phyloP scores from a whole-genome alignment of 345 rosid genomes.

The Geranium rotundifolium region DNA sequence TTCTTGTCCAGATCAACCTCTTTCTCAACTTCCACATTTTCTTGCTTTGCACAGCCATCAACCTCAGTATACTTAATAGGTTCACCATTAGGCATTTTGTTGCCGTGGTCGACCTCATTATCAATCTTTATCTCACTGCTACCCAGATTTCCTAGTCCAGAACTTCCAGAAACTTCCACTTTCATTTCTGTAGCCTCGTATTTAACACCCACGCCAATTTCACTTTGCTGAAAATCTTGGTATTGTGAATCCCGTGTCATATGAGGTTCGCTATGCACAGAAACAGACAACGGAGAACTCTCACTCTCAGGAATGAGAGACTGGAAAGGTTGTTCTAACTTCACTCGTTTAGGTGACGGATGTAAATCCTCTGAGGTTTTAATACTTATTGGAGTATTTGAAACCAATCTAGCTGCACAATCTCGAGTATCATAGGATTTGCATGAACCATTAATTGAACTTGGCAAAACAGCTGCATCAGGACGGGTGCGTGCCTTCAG shows the following conservation, averaged over 20 bases:
- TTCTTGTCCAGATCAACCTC: slow-evolving; percentile 39
- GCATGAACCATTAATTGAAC: slow-evolving; percentile 24
- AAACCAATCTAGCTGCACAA: slow-evolving; percentile 25
- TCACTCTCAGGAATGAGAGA: slow-evolving; percentile 34
- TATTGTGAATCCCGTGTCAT: slow-evolving; percentile 29
- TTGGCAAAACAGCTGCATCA: slow-evolving; percentile 26
- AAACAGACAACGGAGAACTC: slow-evolving; percentile 28
- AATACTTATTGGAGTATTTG: slow-evolving; percentile 31
- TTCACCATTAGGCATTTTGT: slow-evolving; percentile 35
- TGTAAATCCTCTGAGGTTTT: slow-evolving; percentile 45
- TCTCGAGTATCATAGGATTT: slow-evolving; percentile 36
- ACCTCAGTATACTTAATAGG: slow-evolving; percentile 20
- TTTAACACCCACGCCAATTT: slow-evolving; percentile 31
- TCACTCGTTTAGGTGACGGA: slow-evolving; percentile 76
- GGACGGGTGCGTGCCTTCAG: slow-evolving; percentile 35
- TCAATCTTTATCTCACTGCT: slow-evolving; percentile 39
- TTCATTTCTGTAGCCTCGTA: slow-evolving; percentile 45
- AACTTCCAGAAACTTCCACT: slow-evolving; percentile 34
- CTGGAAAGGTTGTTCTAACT: slow-evolving; percentile 52
- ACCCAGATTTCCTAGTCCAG: slow-evolving; percentile 42
- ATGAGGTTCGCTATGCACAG: slow-evolving; percentile 26
- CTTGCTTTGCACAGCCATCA: slow-evolving; percentile 29
- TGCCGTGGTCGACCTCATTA: slow-evolving; percentile 31
- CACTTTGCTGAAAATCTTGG: slow-evolving; percentile 39
- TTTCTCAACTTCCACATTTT: slow-evolving; percentile 39